phyloP scores from a whole-genome alignment of 768 basidiomycete species.

The Calocybe gangraenosa region DNA sequence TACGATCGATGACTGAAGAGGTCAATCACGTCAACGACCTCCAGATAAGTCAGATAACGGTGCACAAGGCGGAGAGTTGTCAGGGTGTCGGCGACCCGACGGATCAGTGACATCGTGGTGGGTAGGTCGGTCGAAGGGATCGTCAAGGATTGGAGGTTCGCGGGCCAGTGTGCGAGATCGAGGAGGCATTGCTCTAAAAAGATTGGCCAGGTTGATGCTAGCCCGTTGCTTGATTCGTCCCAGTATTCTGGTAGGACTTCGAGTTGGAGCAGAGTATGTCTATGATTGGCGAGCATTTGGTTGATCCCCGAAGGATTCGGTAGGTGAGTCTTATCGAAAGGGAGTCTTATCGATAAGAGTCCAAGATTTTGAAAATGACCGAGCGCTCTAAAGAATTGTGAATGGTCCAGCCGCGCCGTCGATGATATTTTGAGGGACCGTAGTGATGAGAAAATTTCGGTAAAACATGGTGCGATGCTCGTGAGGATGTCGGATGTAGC shows the following conservation, averaged over 20 bases:
- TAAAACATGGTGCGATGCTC: background rate
- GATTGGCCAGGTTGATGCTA: background rate
- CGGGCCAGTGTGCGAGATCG: slow-evolving; percentile 2
- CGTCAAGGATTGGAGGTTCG: background rate
- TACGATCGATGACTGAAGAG: slow-evolving; percentile 1
- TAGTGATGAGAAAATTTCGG: background rate
- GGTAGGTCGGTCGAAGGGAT: slow-evolving; percentile 1
- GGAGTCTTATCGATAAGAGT: background rate
- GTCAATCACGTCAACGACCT: slow-evolving; percentile 5
- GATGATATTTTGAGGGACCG: background rate
- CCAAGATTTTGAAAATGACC: background rate
- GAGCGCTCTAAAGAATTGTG: background rate
- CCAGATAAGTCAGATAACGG: slow-evolving; percentile 4
- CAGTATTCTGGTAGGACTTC: slow-evolving; percentile 2
- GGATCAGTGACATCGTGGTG: slow-evolving; percentile 3
- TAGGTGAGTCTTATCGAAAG: background rate
- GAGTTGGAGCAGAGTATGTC: background rate
- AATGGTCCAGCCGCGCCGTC: background rate
- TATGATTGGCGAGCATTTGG: background rate
- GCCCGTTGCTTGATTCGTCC: background rate
- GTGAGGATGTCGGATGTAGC: background rate
- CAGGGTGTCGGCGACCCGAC: background rate
- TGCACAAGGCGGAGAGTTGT: slow-evolving; percentile 4
- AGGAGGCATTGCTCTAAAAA: slow-evolving; percentile 3
- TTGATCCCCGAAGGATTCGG: slow-evolving; percentile 1